Percentiles rank a stretch among this genome's conserved stretches.
phyloP scores from a whole-genome alignment of 805 yeast genomes.

The Yarrowia phangngaensis region DNA sequence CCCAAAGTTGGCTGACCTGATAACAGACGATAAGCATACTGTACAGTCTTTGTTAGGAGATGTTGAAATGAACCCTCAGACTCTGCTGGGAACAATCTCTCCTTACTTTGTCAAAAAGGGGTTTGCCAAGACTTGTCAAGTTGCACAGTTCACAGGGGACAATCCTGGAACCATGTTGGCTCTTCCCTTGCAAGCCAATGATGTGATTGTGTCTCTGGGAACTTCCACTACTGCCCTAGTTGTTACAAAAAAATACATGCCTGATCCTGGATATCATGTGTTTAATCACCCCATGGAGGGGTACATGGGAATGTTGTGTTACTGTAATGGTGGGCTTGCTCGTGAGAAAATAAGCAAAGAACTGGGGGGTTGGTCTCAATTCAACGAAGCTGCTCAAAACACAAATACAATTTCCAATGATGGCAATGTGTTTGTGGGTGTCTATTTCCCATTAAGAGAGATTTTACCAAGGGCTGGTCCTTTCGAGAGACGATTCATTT shows the following conservation, averaged over 20 bases:
- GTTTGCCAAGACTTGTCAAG: constrained; percentile 49
- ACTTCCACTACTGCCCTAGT: constrained; percentile 87
- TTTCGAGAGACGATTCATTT: constrained; percentile 38
- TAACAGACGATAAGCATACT: constrained; percentile 30
- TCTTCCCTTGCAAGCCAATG: constrained; percentile 70
- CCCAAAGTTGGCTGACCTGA: constrained; percentile 50
- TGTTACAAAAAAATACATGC: constrained; percentile 70
- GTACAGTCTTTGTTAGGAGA: constrained; percentile 48
- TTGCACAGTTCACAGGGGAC: constrained; percentile 85
- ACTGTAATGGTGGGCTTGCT: constrained; percentile 86
- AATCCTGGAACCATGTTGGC: constrained; percentile 85
- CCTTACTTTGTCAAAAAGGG: constrained; percentile 61
- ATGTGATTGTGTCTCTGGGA: constrained; percentile 76
- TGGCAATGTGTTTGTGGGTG: constrained; percentile 50
- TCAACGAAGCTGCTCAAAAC: constrained; percentile 31
- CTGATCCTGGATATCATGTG: constrained; percentile 78
- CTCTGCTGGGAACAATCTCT: constrained; percentile 45
- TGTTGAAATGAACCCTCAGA: constrained; percentile 39
- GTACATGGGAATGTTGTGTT: constrained; percentile 94
- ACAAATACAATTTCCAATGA: constrained; percentile 37
- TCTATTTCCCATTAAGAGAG: constrained; percentile 86
- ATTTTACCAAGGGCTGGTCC: constrained; percentile 72
- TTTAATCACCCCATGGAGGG: constrained; percentile 82
- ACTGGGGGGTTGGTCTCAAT: constrained; percentile 35
- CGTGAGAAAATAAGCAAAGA: constrained; percentile 49